phyloP scores from a whole-genome alignment of 768 basidiomycete genomes.

The Macrolepiota dolichaula region DNA sequence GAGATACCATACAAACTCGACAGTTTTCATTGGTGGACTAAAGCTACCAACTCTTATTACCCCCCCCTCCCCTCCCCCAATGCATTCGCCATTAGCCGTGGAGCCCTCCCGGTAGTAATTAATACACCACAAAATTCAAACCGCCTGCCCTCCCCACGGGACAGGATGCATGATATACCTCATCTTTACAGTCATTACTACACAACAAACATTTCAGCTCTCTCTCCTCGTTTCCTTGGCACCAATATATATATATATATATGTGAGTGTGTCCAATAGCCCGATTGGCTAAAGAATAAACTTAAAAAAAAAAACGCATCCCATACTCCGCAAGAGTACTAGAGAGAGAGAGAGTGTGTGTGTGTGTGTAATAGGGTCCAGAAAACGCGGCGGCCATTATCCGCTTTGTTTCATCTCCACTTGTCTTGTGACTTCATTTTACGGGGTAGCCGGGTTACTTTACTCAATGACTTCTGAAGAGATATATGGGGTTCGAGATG shows the following conservation, averaged over 20 bases:
- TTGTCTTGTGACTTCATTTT: not conserved
- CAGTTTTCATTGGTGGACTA: not conserved
- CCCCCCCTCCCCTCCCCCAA: conserved; percentile 55
- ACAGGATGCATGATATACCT: conserved; percentile 39
- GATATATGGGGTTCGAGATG: too few species aligned
- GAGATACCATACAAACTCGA: not conserved
- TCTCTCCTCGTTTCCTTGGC: not conserved
- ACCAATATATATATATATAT: too few species aligned
- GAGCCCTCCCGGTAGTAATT: conserved; percentile 54
- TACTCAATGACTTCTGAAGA: not conserved
- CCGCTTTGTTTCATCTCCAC: conserved; percentile 35
- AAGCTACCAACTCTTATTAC: conserved; percentile 40
- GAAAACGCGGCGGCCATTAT: conserved; percentile 69
- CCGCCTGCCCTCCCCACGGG: too few species aligned
- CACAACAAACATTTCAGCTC: too few species aligned
- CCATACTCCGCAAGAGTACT: conserved; percentile 67
- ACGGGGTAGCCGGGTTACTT: not conserved
- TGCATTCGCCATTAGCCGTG: conserved; percentile 69
- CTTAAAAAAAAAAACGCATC: too few species aligned
- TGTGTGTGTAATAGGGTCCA: conserved; percentile 49
- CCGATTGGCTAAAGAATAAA: conserved; percentile 40
- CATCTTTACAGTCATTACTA: not conserved
- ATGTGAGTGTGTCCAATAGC: too few species aligned
- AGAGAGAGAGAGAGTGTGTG: too few species aligned
- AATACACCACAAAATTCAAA: conserved; percentile 64